Percentiles rank a stretch among this genome's conserved stretches.
These are phyloP conservation scores for Aegilops tauschii DNA, from an alignment of 176 grass and related monocot genomes.

Conservation along the genomic window DNA sequence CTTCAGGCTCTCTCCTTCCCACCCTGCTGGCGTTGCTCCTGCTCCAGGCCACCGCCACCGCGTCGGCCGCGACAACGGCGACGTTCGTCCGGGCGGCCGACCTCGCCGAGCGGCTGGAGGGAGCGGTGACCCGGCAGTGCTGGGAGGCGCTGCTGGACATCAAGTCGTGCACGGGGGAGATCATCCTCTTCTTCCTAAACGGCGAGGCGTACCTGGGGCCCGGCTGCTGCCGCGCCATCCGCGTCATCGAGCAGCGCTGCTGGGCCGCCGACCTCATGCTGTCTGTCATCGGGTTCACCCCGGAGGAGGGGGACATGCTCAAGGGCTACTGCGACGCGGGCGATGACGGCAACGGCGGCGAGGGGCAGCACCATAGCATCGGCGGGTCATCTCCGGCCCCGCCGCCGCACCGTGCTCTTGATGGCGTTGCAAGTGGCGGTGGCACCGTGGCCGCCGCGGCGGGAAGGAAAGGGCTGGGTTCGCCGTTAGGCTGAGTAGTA, in stretches of 20 bases:
- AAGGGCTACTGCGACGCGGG: slow-evolving; percentile 55
- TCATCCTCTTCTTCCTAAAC: slow-evolving; percentile 76
- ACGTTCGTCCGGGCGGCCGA: not conserved
- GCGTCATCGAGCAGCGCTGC: slow-evolving; percentile 59
- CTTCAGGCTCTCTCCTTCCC: not conserved
- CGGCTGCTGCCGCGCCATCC: slow-evolving; percentile 62
- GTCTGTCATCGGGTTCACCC: slow-evolving; percentile 57
- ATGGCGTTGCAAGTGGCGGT: not conserved
- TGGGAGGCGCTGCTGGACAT: slow-evolving; percentile 61
- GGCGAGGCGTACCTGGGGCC: slow-evolving; percentile 71
- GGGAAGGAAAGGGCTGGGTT: slow-evolving; percentile 1
- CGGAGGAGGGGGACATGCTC: slow-evolving; percentile 70
- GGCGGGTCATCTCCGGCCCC: not conserved
- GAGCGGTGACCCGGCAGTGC: slow-evolving; percentile 41
- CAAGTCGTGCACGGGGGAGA: slow-evolving; percentile 68
- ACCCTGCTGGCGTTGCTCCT: not conserved
- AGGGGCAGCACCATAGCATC: not conserved
- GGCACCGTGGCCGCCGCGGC: no score
- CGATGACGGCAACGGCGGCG: not conserved
- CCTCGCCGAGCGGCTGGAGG: slow-evolving; percentile 39
- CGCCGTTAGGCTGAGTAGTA: not conserved
- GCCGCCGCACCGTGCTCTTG: not conserved
- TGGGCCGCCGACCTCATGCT: slow-evolving; percentile 79
- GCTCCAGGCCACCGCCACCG: not conserved
- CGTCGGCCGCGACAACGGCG: not conserved